Conservation (phyloP, 108 stramenopile species). For the Asterionellopsis glacialis region DNA sequence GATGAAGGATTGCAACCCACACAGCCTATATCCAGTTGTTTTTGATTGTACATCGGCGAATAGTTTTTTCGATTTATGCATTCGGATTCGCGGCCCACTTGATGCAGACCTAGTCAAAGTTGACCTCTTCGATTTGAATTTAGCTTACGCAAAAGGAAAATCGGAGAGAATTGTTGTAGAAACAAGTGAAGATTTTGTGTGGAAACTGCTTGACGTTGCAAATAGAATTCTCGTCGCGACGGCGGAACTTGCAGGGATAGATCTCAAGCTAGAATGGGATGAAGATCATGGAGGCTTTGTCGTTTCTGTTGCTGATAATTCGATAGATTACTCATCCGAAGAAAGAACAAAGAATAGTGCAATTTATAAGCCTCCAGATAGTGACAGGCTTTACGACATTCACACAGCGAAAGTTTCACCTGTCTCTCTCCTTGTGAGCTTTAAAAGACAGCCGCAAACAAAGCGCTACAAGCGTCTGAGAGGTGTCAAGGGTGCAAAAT, state of each 20-base stretch:
- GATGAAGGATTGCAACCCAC: constrained; percentile 68
- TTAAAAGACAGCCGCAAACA: constrained; percentile 69
- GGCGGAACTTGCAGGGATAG: constrained; percentile 61
- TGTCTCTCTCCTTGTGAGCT: constrained; percentile 62
- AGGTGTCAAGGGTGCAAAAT: constrained; percentile 49
- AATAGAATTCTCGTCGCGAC: constrained; percentile 63
- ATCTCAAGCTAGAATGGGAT: constrained; percentile 63
- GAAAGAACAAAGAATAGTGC: constrained; percentile 34
- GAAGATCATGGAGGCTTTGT: constrained; percentile 58
- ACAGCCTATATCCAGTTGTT: constrained; percentile 54
- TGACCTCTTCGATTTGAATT: constrained; percentile 71
- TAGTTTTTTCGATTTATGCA: constrained; percentile 75
- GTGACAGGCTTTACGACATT: constrained; percentile 66
- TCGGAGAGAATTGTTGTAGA: constrained; percentile 58
- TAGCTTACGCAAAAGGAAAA: constrained; percentile 63
- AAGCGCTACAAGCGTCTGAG: constrained; percentile 51
- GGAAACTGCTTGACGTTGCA: constrained; percentile 75
- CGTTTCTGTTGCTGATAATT: constrained; percentile 45
- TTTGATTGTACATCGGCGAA: constrained; percentile 61
- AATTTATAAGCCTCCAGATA: constrained; percentile 61
- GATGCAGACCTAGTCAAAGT: constrained; percentile 68
- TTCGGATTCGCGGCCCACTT: constrained; percentile 65
- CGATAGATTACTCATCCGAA: constrained; percentile 1
- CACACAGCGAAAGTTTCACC: constrained; percentile 69
- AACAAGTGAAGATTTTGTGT: constrained; percentile 84